Base-by-base conservation (phyloP, 345 rosid genomes). In the Populus simonii region DNA sequence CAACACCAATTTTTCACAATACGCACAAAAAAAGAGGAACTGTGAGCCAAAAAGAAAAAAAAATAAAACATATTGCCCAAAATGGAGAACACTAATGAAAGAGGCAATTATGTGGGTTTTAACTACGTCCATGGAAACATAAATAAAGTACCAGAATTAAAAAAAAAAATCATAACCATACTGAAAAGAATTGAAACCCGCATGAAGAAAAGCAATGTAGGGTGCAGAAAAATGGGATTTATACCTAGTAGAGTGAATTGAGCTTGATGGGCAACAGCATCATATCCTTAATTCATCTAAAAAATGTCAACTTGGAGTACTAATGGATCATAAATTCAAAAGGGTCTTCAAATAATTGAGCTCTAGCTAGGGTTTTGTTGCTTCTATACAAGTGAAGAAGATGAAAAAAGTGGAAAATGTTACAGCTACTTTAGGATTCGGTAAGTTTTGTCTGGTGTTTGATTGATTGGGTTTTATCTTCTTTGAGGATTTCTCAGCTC, bases 191-290 rank as follows among this genome's bases (percentile, higher is more conserved):
- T 27, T 16, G 49, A 69, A 63, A 62, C 69, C 80, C 74, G 31
- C 72, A 57, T 29, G 29, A 36, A 76, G 75, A 62, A 71, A 25
- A 79, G 75, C 25, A 82, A 82, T 74, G 84, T 27, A 73, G 62
- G 11, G 68, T 73, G 41, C 11, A 38, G 25, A 29, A 47, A 38
- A 72, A 35, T 10, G 39, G 41, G 78, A 79, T 39, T 73, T 81
- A 78, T 78, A 89, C 94, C 89, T 85, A 89, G 78, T 84, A 62
- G 68, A 85, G 69, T 80, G 80, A 86, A 81, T 84, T 85, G 79
- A 74, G 81, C 81, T 83, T 80, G 82, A 83, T 76, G 82, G 82
- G 85, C 80, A 91, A 79, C 75, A 73, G 84, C 94, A 94, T 87
- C 79, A 75, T 83, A 80, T 72, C 82, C 77, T 67, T 78, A 87